A percentile compares a stretch with the other conserved stretches of the same genome.
Conservation (phyloP, 2,329 filamentous ascomycete species). For the Fusarium mexicanum region DNA sequence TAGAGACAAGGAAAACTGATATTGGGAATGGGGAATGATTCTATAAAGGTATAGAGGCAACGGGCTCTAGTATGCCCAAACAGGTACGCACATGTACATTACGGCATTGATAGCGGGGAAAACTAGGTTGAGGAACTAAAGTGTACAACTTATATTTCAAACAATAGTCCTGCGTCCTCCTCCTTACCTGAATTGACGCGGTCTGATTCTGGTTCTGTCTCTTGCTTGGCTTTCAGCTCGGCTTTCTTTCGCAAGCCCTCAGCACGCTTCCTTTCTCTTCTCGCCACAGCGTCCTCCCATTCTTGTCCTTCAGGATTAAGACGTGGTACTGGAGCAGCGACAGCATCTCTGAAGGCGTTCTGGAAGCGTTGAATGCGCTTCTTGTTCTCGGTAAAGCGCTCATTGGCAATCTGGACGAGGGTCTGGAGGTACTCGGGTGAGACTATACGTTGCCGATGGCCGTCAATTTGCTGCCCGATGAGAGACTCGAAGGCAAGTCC, state of each 20-base stretch:
- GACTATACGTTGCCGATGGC: constrained; percentile 62
- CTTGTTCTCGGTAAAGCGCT: constrained; percentile 75
- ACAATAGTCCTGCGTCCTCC: constrained; percentile 30
- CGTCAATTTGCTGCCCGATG: constrained; percentile 66
- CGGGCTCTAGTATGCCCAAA: constrained; percentile 20
- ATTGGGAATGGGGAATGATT: constrained; percentile 15
- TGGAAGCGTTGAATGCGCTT: constrained; percentile 74
- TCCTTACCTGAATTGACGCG: constrained; percentile 26
- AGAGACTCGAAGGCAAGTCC: constrained; percentile 85
- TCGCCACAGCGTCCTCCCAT: constrained; percentile 65
- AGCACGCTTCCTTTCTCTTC: constrained; percentile 64
- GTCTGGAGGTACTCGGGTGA: constrained; percentile 72
- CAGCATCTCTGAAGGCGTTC: constrained; percentile 55
- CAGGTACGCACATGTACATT: constrained; percentile 46
- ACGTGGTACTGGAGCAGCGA: constrained; percentile 40
- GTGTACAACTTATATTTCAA: constrained; percentile 42
- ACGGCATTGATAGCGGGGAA: constrained; percentile 45
- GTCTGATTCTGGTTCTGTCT: constrained; percentile 8
- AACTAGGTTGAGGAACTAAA: constrained; percentile 44
- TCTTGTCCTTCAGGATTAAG: constrained; percentile 50
- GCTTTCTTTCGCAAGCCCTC: constrained; percentile 66
- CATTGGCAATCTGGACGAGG: constrained; percentile 76
- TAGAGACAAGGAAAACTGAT: constrained; percentile 38
- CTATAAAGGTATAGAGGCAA: constrained; percentile 33
- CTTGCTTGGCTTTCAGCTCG: constrained; percentile 47